Percentiles rank a stretch among this genome's conserved stretches.
These are phyloP conservation scores for Lantana camara DNA, from an alignment of 257 asterid genomes.

Conservation along the genomic window DNA sequence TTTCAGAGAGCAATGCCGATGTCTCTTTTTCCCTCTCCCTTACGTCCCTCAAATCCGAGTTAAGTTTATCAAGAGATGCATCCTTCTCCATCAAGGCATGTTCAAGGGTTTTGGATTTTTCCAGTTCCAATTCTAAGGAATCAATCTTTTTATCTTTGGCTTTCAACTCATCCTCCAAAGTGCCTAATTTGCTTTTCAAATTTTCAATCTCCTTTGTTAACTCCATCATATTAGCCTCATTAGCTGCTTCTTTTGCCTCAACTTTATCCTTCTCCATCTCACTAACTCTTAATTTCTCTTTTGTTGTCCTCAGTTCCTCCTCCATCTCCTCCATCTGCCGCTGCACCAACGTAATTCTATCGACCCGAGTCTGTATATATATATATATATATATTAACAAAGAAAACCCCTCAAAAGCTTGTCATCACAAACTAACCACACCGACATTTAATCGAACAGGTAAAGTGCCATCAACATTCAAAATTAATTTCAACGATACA, in stretches of 20 bases:
- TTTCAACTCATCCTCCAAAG: conserved; percentile 45
- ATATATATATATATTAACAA: background rate
- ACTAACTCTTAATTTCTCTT: conserved; percentile 32
- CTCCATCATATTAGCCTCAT: conserved; percentile 38
- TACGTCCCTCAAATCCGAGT: conserved; percentile 40
- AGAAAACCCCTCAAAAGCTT: conserved; percentile 3
- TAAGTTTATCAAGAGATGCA: conserved; percentile 31
- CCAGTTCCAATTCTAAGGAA: conserved; percentile 46
- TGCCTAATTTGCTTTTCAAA: conserved; percentile 40
- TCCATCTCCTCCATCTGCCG: conserved; percentile 51
- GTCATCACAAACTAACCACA: background rate
- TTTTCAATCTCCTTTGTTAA: conserved; percentile 41
- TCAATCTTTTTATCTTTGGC: conserved; percentile 45
- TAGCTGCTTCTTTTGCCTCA: conserved; percentile 37
- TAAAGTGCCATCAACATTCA: background rate
- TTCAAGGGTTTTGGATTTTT: conserved; percentile 36
- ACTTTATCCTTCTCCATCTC: conserved; percentile 45
- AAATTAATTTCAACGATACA: background rate
- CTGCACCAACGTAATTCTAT: conserved; percentile 41
- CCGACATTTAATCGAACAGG: background rate
- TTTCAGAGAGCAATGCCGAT: conserved; percentile 21
- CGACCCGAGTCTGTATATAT: conserved; percentile 33
- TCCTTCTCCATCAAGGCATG: conserved; percentile 41
- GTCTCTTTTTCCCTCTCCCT: conserved; percentile 37
- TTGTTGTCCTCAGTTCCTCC: conserved; percentile 53